Evolutionary conservation across 192 early-diverging fungal genomes (phyloP), one percentile per base, ranked within the genome.

Genomic region (Coemansia guatemalensis): DNA sequence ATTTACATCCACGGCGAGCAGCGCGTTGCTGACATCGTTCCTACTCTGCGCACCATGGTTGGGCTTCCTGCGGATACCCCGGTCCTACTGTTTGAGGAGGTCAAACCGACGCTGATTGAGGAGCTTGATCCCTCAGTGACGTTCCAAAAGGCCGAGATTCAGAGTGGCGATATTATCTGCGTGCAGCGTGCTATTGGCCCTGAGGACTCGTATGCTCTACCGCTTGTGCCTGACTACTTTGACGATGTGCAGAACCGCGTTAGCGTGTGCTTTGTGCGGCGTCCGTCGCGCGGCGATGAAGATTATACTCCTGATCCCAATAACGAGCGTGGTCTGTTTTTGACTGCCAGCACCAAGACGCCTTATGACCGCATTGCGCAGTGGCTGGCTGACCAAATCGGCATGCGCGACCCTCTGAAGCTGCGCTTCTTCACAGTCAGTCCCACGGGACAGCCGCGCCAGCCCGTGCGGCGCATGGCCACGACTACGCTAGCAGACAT

Each of bases 61-160:
- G 80, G 72, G 0, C 82, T 92, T 29, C 73, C 87, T 18, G 53
- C 70, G 4, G 81, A 77, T 33, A 89, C 90, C 6, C 65, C 76
- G 0, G 48, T 97, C 21, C 69, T 74, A 50, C 44, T 93, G 25
- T 93, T 82, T 63, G 93, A 93, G 84, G 97, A 99, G 78, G 88
- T 99, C 62, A 96, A 97, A 82, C 94, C 97, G 0, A 84, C 82
- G 8, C 89, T 96, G 90, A 90, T 99, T 52, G 95, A 97, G 48
- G 62, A 66, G 25, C 86, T 92, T 78, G 88, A 92, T 57, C 32
- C 65, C 11, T 74, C 82, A 29, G 29, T 59, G 29, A 90, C 90
- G 1, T 95, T 95, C 73, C 50, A 53, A 2, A 53, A 74, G 27
- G 87, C 90, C 14, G 97, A 99, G 69, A 87, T 99, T 51, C 89